A percentile compares a stretch with the other conserved stretches of the same genome.
Conservation (phyloP, 164 flowering plant genomes). For the Vitis labrusca region DNA sequence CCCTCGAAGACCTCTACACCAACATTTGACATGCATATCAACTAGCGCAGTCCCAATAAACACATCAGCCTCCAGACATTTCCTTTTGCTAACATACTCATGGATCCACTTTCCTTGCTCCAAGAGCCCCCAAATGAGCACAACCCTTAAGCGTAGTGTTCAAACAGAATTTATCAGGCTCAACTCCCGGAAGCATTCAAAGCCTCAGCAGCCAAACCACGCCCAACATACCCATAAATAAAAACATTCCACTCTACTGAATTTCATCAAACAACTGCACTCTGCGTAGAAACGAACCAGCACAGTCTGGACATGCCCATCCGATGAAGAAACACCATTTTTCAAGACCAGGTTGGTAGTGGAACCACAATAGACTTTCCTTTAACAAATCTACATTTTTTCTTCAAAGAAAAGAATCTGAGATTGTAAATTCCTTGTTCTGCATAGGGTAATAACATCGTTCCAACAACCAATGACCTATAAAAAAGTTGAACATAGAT, state of each 20-base stretch:
- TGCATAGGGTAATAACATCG: too few relatives aligned
- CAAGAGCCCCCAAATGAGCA: constrained; percentile 40
- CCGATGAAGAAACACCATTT: constrained; percentile 21
- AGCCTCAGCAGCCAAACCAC: constrained; percentile 20
- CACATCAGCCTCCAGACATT: constrained; percentile 19
- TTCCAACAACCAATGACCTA: too few relatives aligned
- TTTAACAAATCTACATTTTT: too few relatives aligned
- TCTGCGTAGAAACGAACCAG: constrained; percentile 30
- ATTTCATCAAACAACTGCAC: constrained; percentile 38
- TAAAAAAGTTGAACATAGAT: too few relatives aligned
- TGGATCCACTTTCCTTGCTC: constrained; percentile 43
- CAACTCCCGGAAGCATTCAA: constrained; percentile 23
- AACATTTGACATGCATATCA: constrained; percentile 57
- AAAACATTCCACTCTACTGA: constrained; percentile 33
- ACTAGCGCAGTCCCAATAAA: constrained; percentile 36
- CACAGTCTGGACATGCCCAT: constrained; percentile 34
- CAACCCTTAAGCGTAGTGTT: constrained; percentile 37
- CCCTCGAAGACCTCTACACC: constrained; percentile 35
- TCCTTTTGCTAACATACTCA: constrained; percentile 27
- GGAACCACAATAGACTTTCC: too few relatives aligned
- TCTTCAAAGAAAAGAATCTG: too few relatives aligned
- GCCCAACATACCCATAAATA: constrained; percentile 33
- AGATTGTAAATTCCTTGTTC: too few relatives aligned
- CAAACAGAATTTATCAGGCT: constrained; percentile 34
- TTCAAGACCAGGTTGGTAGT: constrained; percentile 16